These are phyloP conservation scores for Trametes pubescens DNA, from an alignment of 1,284 basidiomycete genomes.

Conservation along the genomic window DNA sequence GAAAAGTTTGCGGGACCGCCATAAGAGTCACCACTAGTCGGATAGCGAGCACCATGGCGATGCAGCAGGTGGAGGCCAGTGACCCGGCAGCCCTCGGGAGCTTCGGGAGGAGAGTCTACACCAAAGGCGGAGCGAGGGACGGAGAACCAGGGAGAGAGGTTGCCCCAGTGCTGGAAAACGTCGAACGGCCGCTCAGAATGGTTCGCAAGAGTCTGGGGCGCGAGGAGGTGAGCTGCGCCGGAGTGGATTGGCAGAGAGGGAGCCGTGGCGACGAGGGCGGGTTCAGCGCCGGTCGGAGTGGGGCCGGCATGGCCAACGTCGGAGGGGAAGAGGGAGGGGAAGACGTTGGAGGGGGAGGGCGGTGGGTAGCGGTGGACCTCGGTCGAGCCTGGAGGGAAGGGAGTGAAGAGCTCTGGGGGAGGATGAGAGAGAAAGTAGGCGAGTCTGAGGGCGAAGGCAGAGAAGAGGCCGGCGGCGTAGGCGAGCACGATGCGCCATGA, in stretches of 20 bases:
- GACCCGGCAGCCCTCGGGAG: slow-evolving; percentile 74
- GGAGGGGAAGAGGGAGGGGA: slow-evolving; percentile 75
- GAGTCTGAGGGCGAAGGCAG: slow-evolving; percentile 14
- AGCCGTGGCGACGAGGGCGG: slow-evolving; percentile 80
- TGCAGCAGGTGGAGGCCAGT: slow-evolving; percentile 82
- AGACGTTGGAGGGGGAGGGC: slow-evolving; percentile 69
- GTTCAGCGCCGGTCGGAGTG: slow-evolving; percentile 86
- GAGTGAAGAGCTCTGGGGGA: not conserved
- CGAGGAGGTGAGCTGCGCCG: slow-evolving; percentile 71
- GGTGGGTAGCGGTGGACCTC: slow-evolving; percentile 75
- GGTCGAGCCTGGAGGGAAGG: slow-evolving; percentile 61
- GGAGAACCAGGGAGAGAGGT: slow-evolving; percentile 86
- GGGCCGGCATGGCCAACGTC: slow-evolving; percentile 83
- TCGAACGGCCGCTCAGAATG: slow-evolving; percentile 51
- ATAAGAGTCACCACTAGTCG: slow-evolving; percentile 68
- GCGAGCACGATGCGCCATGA: slow-evolving; percentile 19
- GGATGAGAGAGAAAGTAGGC: slow-evolving; percentile 6
- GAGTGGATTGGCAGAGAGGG: slow-evolving; percentile 79
- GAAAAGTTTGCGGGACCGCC: slow-evolving; percentile 76
- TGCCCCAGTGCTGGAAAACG: slow-evolving; percentile 83
- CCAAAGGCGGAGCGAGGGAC: slow-evolving; percentile 74
- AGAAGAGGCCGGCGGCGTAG: slow-evolving; percentile 28
- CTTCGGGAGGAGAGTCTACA: slow-evolving; percentile 70
- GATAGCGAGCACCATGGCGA: slow-evolving; percentile 84
- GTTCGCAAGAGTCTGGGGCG: slow-evolving; percentile 45